Percentiles rank a stretch among this genome's conserved stretches.
These are phyloP conservation scores for Wickerhamomyces chaumierensis DNA, from an alignment of 805 yeast genomes.

Conservation along the genomic window DNA sequence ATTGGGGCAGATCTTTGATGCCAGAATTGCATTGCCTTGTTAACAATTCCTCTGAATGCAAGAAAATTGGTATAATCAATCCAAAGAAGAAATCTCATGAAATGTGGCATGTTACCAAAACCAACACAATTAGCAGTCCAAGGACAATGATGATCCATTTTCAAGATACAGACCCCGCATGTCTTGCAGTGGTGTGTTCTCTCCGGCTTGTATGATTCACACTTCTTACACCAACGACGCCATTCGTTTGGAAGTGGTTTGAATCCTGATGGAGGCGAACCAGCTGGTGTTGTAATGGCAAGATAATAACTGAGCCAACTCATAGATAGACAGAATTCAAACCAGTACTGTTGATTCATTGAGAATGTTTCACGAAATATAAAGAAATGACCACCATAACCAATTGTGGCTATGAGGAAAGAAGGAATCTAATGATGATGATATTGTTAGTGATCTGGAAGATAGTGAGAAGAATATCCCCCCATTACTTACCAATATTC, in stretches of 20 bases:
- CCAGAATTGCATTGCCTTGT: conserved; percentile 34
- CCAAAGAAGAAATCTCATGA: conserved; percentile 65
- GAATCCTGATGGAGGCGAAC: conserved; percentile 45
- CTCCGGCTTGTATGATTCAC: conserved; percentile 66
- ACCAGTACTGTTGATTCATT: conserved; percentile 28
- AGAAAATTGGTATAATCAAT: conserved; percentile 40
- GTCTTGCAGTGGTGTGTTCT: conserved; percentile 79
- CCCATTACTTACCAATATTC: conserved; percentile 14
- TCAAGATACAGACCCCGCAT: conserved; percentile 62
- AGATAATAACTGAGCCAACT: conserved; percentile 65
- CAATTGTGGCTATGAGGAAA: conserved; percentile 42
- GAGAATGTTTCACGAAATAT: conserved; percentile 37
- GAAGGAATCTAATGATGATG: conserved; percentile 59
- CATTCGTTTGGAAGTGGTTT: conserved; percentile 36
- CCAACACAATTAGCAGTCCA: conserved; percentile 94
- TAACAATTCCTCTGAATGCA: conserved; percentile 30
- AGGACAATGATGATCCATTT: conserved; percentile 92
- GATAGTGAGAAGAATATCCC: no score
- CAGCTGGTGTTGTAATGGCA: conserved; percentile 62
- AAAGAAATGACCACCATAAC: conserved; percentile 50
- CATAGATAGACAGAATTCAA: conserved; percentile 36
- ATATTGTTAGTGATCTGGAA: conserved; percentile 6
- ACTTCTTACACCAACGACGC: conserved; percentile 65
- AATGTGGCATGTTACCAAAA: conserved; percentile 63
- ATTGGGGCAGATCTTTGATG: conserved; percentile 39